These are phyloP conservation scores for Lachnum nothofagi DNA, from an alignment of 2,329 filamentous ascomycete species.

Conservation along the genomic window DNA sequence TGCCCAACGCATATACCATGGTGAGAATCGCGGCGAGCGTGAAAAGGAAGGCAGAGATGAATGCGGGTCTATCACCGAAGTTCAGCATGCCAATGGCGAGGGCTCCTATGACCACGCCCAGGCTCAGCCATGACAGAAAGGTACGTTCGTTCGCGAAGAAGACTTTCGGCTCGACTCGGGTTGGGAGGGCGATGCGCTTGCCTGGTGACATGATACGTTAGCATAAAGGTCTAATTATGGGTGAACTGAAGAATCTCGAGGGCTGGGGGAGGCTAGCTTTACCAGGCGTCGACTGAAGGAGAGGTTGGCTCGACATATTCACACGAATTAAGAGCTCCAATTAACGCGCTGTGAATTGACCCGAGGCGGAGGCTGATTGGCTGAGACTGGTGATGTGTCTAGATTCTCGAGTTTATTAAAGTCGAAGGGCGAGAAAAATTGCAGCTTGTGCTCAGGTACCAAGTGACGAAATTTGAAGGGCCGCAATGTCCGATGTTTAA, in stretches of 20 bases:
- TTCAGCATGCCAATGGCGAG: conserved; percentile 96
- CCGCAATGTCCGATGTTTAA: not conserved
- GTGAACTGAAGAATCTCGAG: not conserved
- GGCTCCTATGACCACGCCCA: conserved; percentile 95
- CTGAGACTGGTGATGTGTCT: not conserved
- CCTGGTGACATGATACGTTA: conserved; percentile 46
- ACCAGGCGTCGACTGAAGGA: conserved; percentile 92
- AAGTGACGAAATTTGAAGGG: not conserved
- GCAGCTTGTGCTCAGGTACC: not conserved
- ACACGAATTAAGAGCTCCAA: conserved; percentile 1
- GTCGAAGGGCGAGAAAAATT: not conserved
- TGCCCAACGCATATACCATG: conserved; percentile 91
- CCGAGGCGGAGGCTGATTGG: conserved; percentile 6
- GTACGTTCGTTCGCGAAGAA: conserved; percentile 99
- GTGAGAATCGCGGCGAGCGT: conserved; percentile 89
- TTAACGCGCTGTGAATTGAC: not conserved
- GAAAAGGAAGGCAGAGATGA: conserved; percentile 90
- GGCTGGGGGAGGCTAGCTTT: conserved; percentile 31
- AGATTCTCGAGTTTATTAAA: not conserved
- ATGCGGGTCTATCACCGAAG: conserved; percentile 90
- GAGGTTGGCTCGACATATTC: conserved; percentile 87
- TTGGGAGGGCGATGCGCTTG: conserved; percentile 97
- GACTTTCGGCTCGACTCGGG: conserved; percentile 97
- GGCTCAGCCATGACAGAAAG: conserved; percentile 99
- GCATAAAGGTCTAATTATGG: not conserved